Evolutionary conservation across 768 basidiomycete genomes (phyloP).

Genomic region (Hericium rajendrae): DNA sequence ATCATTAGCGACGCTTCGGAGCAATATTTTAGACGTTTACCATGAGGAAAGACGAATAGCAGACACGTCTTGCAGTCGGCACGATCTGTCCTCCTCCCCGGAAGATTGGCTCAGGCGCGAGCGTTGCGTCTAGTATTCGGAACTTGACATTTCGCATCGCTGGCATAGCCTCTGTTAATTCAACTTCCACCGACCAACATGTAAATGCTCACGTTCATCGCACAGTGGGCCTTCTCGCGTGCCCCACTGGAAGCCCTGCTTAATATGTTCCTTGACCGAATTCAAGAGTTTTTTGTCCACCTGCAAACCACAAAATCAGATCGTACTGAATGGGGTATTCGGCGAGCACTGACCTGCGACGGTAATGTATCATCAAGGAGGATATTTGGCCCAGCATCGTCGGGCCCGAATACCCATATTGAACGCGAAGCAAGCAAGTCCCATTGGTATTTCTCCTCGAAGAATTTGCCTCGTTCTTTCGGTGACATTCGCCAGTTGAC

Average conservation of each 20-base stretch:
- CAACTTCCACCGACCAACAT: constrained; percentile 3
- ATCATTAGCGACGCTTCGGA: not conserved
- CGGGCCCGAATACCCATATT: constrained; percentile 99
- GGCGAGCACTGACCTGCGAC: constrained; percentile 52
- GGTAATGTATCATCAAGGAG: constrained; percentile 94
- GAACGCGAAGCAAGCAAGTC: constrained; percentile 94
- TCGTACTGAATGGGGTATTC: not conserved
- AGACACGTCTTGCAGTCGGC: constrained; percentile 95
- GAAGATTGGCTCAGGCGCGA: constrained; percentile 95
- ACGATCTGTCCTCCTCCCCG: constrained; percentile 98
- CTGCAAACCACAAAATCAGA: constrained; percentile 24
- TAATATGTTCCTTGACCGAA: constrained; percentile 89
- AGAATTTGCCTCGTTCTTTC: constrained; percentile 92
- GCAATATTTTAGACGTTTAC: constrained; percentile 35
- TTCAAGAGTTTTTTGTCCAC: constrained; percentile 89
- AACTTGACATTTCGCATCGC: constrained; percentile 99
- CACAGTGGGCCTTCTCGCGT: constrained; percentile 95
- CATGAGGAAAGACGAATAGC: constrained; percentile 98
- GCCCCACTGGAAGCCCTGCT: constrained; percentile 99
- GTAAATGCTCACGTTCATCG: constrained; percentile 80
- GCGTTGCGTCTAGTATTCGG: constrained; percentile 82
- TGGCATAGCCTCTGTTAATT: constrained; percentile 22
- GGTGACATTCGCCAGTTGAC: constrained; percentile 92
- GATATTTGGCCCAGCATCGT: constrained; percentile 90
- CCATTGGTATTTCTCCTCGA: constrained; percentile 97